Evolutionary conservation across 371 early-diverging fungal genomes (phyloP).

Genomic region (Astathelohania contejeani): DNA sequence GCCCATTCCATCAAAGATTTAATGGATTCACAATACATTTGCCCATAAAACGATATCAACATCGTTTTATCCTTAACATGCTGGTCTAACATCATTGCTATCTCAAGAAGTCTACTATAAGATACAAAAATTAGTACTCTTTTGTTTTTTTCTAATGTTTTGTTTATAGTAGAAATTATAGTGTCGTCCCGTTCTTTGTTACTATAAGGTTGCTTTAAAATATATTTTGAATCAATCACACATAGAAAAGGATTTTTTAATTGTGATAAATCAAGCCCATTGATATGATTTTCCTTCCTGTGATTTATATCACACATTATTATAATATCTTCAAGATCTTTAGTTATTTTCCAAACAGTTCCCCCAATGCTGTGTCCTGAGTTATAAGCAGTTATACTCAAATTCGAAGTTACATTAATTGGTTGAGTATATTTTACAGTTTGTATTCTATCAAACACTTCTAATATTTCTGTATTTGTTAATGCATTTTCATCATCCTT

Average conservation of each 20-base stretch:
- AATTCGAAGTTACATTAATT: constrained; percentile 62
- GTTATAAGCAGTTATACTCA: constrained; percentile 70
- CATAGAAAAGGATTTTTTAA: constrained; percentile 64
- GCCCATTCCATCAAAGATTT: constrained; percentile 52
- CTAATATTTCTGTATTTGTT: constrained; percentile 59
- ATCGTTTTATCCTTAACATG: constrained; percentile 60
- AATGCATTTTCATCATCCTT: constrained; percentile 55
- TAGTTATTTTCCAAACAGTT: constrained; percentile 80
- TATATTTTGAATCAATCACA: constrained; percentile 61
- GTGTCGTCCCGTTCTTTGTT: constrained; percentile 34
- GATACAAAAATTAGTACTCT: constrained; percentile 74
- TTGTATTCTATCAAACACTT: constrained; percentile 64
- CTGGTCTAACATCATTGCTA: constrained; percentile 68
- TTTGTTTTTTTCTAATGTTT: constrained; percentile 58
- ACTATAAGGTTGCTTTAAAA: constrained; percentile 51
- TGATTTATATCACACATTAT: constrained; percentile 89
- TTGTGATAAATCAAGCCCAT: constrained; percentile 59
- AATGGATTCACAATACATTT: constrained; percentile 42
- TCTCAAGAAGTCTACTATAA: constrained; percentile 71
- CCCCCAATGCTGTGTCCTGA: constrained; percentile 93
- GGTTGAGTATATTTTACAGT: constrained; percentile 77
- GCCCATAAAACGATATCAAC: constrained; percentile 24
- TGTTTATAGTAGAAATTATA: constrained; percentile 51
- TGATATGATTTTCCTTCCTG: constrained; percentile 60
- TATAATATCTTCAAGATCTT: constrained; percentile 72